Conservation (phyloP, 306 rosid species). For the Ormosia semicastrata region DNA sequence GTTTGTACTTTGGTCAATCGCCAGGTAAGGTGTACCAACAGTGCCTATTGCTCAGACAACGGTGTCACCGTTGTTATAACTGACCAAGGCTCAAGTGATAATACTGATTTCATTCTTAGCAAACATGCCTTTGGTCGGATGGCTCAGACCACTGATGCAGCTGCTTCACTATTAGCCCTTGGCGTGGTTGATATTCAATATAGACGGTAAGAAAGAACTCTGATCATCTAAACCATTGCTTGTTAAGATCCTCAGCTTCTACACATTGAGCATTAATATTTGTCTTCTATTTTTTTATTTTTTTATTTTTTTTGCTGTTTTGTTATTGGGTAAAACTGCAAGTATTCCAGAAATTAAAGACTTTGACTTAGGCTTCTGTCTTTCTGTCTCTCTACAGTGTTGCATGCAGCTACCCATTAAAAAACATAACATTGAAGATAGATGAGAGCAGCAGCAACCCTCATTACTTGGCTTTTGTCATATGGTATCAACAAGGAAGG, state of each 20-base stretch:
- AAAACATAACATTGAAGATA: conserved; percentile 67
- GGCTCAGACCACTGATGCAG: conserved; percentile 68
- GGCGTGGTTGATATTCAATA: conserved; percentile 69
- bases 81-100: conserved; percentile 58
- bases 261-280: neutral
- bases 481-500: conserved; percentile 75
- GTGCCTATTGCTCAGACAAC: conserved; percentile 57
- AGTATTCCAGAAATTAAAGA: neutral
- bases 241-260: neutral
- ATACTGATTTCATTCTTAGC: conserved; percentile 71
- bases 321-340: neutral
- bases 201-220: conserved; percentile 43
- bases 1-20: neutral
- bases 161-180: conserved; percentile 41
- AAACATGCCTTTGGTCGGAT: conserved; percentile 52
- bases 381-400: conserved; percentile 41
- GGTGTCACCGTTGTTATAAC: conserved; percentile 70
- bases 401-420: conserved; percentile 71
- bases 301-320: neutral
- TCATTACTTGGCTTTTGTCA: conserved; percentile 65
- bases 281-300: too few relatives aligned
- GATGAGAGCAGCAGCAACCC: conserved; percentile 65
- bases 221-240: neutral
- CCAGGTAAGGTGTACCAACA: conserved; percentile 71
- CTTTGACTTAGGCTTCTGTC: neutral